Base-by-base conservation (phyloP, 2,329 filamentous ascomycete genomes). In the Fusarium redolens region DNA sequence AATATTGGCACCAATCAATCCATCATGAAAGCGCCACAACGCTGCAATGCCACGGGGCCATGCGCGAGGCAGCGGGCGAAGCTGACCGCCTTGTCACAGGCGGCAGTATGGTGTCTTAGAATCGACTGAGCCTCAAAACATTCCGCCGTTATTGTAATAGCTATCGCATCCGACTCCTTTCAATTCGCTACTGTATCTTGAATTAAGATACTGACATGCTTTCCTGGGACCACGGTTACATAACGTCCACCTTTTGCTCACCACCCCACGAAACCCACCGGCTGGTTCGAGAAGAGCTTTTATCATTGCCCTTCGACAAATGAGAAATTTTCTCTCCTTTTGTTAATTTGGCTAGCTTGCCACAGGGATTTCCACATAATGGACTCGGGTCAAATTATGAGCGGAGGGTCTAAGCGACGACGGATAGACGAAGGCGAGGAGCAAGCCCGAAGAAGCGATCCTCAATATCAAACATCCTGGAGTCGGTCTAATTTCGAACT, bases 381-480 rank as follows among this genome's bases (percentile, higher is more conserved):
- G 60, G 30, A 65, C 6, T 15, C n/a, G 1, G 10, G 15, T 31
- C 14, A 40, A 2, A 41, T 1, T 7, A 18, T 14, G 4, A 40
- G 40, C 7, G 37, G 33, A 44, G 14, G 18, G 0, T 30, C 30
- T 17, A 69, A 70, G 22, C 44, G 68, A n/a, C 59, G 41, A 13
- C 60, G 68, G 0, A 11, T 52, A 4, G 17, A 65, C 6, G 45
- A 67, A 55, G 51, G 15, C 15, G 17, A 20, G 20, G 13, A 35
- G 15, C 85, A 86, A 68, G 83, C 84, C 1, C 73, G 33, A 37
- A 13, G 30, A 7, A 8, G 17, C 8, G 17, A 14, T 7, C 17
- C 11, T 15, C n/a, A 22, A 17, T 9, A 30, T 35, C 28, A 14
- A 9, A 5, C 30, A 10, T 7, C n/a, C 4, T 14, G 57, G 14